phyloP scores from a whole-genome alignment of 495 filamentous ascomycete species.

The Trichocladium uniseriatum region DNA sequence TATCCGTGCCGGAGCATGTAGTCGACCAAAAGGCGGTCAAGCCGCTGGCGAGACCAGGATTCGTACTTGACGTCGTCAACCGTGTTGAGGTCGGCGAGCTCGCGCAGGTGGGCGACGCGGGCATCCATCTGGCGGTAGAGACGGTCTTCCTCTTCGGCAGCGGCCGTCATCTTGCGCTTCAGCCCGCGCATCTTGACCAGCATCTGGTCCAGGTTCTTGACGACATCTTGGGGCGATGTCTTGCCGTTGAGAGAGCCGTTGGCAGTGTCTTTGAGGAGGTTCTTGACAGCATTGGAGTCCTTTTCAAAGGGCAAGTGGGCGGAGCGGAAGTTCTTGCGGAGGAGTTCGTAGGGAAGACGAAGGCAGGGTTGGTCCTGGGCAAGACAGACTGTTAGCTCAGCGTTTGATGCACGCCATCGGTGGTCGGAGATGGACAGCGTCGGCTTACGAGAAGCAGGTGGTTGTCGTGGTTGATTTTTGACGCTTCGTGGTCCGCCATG shows the following conservation, averaged over 20 bases:
- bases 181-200: slow-evolving; percentile 71
- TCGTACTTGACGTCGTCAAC: slow-evolving; percentile 92
- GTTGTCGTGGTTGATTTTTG: slow-evolving; percentile 40
- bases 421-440: neutral
- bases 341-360: slow-evolving; percentile 80
- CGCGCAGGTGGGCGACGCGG: slow-evolving; percentile 68
- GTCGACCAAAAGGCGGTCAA: slow-evolving; percentile 82
- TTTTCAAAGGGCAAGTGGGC: slow-evolving; percentile 76
- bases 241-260: slow-evolving; percentile 54
- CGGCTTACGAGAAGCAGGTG: slow-evolving; percentile 39
- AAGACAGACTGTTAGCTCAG: neutral
- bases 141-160: slow-evolving; percentile 67
- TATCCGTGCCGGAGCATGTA: slow-evolving; percentile 82
- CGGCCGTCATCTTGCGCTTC: slow-evolving; percentile 72
- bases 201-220: slow-evolving; percentile 74
- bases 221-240: slow-evolving; percentile 54
- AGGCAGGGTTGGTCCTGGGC: slow-evolving; percentile 88
- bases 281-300: slow-evolving; percentile 60
- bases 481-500: slow-evolving; percentile 38
- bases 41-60: slow-evolving; percentile 67
- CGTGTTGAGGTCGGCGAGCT: slow-evolving; percentile 68
- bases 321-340: slow-evolving; percentile 85
- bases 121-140: slow-evolving; percentile 65
- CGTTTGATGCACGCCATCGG: neutral
- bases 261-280: slow-evolving; percentile 58